phyloP scores from a whole-genome alignment of 2,329 filamentous ascomycete genomes.

The Aphanoascus verrucosus region DNA sequence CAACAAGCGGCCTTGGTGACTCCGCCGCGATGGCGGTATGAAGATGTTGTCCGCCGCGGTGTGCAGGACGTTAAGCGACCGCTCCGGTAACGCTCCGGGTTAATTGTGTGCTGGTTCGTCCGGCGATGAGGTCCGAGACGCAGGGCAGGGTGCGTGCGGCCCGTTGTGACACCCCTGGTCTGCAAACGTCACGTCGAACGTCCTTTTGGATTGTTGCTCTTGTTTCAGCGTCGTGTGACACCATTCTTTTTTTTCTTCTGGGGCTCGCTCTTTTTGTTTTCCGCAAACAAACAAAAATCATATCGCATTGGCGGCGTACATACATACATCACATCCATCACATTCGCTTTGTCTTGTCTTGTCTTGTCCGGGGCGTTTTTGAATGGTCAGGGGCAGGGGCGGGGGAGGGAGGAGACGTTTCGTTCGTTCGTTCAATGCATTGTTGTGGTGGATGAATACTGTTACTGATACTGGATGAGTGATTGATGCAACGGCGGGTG shows the following conservation, averaged over 20 bases:
- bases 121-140: conserved; percentile 3
- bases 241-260: not conserved
- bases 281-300: not conserved
- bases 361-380: no score
- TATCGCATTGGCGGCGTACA: conserved; percentile 7
- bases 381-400: not conserved
- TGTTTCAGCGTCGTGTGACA: conserved; percentile 1
- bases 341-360: conserved; percentile 10
- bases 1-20: conserved; percentile 44
- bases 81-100: conserved; percentile 45
- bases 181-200: no score
- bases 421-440: not conserved
- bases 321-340: no score
- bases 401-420: not conserved
- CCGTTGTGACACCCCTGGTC: conserved; percentile 11
- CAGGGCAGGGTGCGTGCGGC: conserved; percentile 11
- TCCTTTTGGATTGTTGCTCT: not conserved
- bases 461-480: not conserved
- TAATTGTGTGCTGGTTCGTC: not conserved
- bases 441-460: not conserved
- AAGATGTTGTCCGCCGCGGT: conserved; percentile 62
- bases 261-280: not conserved
- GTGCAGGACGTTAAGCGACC: conserved; percentile 65
- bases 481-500: not conserved
- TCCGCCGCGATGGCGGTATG: conserved; percentile 67